Conservation (phyloP, 495 filamentous ascomycete species). For the Bathelium albidoporum region DNA sequence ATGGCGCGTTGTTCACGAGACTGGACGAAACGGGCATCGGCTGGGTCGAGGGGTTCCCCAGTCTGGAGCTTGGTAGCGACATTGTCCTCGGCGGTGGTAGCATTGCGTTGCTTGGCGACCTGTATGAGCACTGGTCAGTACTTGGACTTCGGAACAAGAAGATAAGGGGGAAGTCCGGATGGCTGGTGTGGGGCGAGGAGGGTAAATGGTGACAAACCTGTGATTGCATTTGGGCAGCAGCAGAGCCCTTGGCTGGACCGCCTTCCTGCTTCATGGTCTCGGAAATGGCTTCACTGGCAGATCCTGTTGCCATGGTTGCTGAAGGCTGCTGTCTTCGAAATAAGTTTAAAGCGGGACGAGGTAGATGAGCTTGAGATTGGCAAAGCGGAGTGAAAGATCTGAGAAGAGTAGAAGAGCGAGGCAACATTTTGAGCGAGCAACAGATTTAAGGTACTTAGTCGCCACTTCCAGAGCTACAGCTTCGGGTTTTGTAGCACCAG, state of each 20-base stretch:
- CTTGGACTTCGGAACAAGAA: no score
- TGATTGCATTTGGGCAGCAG: constrained; percentile 30
- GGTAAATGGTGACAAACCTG: constrained; percentile 9
- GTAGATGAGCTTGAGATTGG: background rate
- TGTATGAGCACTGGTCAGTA: no score
- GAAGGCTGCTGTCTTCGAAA: background rate
- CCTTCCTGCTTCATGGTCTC: constrained; percentile 27
- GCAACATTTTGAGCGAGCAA: background rate
- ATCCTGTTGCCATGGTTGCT: constrained; percentile 2
- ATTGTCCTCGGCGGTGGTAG: constrained; percentile 6
- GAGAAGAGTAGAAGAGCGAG: background rate
- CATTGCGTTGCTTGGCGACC: constrained; percentile 18
- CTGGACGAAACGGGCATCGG: background rate
- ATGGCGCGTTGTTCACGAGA: constrained; percentile 1
- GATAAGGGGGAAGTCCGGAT: no score
- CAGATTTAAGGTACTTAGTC: background rate
- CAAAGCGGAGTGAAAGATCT: background rate
- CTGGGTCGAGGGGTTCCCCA: constrained; percentile 1
- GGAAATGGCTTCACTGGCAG: constrained; percentile 22
- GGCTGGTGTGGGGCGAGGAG: background rate
- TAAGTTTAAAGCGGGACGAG: background rate
- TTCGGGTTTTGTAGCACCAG: background rate
- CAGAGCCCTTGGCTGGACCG: constrained; percentile 26
- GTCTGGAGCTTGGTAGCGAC: constrained; percentile 12
- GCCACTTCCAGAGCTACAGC: background rate